Evolutionary conservation across 495 filamentous ascomycete species (phyloP).

Genomic region (Neurospora cerealis): DNA sequence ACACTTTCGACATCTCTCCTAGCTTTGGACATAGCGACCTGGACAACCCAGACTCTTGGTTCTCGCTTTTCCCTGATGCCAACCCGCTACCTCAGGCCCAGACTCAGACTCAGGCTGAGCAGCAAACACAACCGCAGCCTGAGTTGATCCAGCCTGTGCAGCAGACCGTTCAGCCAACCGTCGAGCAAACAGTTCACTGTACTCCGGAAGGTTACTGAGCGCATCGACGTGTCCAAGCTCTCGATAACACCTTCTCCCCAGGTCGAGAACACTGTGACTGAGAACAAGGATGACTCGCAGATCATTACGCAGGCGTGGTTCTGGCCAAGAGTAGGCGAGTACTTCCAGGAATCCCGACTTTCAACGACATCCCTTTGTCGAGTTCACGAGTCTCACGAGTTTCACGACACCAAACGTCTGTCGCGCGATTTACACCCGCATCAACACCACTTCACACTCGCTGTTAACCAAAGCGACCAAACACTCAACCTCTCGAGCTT

Average conservation of each 20-base stretch:
- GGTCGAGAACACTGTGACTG: conserved; percentile 47
- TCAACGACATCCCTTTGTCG: neutral
- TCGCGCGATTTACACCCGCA: neutral
- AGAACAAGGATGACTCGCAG: conserved; percentile 36
- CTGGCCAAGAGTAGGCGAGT: conserved; percentile 73
- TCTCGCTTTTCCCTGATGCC: conserved; percentile 57
- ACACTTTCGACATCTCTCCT: conserved; percentile 70
- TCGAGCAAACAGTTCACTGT: conserved; percentile 32
- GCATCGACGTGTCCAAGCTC: conserved; percentile 49
- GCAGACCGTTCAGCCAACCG: neutral
- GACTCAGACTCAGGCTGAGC: neutral
- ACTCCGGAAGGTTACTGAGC: conserved; percentile 58
- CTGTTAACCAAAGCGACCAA: neutral
- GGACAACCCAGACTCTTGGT: conserved; percentile 43
- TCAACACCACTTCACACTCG: neutral
- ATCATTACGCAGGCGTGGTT: conserved; percentile 77
- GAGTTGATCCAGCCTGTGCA: neutral
- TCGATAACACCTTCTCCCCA: conserved; percentile 31
- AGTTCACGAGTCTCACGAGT: neutral
- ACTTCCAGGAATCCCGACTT: conserved; percentile 43
- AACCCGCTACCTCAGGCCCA: conserved; percentile 2
- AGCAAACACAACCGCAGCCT: neutral
- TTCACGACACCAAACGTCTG: neutral
- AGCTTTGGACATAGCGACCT: conserved; percentile 44
- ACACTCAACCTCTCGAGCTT: neutral